phyloP scores from a whole-genome alignment of 768 basidiomycete species.

The Clitopilus passeckerianus region DNA sequence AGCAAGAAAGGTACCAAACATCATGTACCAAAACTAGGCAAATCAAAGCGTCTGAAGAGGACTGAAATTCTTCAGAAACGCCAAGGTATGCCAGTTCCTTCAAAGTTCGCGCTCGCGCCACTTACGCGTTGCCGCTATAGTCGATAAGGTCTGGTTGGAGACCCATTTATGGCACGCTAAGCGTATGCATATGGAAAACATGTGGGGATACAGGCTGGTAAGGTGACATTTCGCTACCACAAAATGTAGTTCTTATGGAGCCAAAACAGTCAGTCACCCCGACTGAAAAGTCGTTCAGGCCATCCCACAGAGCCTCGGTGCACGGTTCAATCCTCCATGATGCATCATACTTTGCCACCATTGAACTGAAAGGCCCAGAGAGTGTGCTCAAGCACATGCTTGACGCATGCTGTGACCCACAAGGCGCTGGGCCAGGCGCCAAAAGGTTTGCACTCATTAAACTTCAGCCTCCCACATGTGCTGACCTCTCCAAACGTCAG shows the following conservation, averaged over 20 bases:
- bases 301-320: conserved; percentile 84
- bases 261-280: conserved; percentile 66
- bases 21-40: conserved; percentile 59
- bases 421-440: conserved; percentile 54
- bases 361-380: conserved; percentile 70
- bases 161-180: conserved; percentile 98
- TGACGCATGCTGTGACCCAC: conserved; percentile 58
- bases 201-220: conserved; percentile 86
- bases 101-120: neutral
- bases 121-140: conserved; percentile 33
- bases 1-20: conserved; percentile 33
- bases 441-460: conserved; percentile 40
- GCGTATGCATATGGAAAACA: conserved; percentile 88
- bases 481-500: conserved; percentile 27
- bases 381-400: conserved; percentile 45
- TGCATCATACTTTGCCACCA: conserved; percentile 74
- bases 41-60: conserved; percentile 47
- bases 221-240: conserved; percentile 11
- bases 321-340: conserved; percentile 89
- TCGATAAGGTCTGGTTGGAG: conserved; percentile 88
- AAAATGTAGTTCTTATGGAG: neutral
- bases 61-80: conserved; percentile 63
- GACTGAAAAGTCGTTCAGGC: conserved; percentile 88
- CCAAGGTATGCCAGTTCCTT: conserved; percentile 63
- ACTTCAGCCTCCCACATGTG: neutral